Conservation (phyloP, 169 alveolate genomes). For the Eimeria acervulina region DNA sequence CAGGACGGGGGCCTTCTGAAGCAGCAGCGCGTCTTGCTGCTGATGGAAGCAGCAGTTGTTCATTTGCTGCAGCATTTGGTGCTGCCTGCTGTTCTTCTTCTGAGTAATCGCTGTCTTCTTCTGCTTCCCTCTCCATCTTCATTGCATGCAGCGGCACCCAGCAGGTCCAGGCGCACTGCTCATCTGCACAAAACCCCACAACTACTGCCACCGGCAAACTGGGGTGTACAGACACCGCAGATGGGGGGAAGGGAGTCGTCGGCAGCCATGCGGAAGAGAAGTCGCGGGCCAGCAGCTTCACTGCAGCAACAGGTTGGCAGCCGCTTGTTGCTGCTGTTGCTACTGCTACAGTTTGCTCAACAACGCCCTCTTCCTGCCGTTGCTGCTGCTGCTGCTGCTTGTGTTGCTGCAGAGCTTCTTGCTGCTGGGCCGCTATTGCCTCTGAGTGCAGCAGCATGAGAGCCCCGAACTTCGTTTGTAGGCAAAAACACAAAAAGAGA, state of each 20-base stretch:
- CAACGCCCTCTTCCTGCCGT: conserved; percentile 22
- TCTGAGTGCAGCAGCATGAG: conserved; percentile 66
- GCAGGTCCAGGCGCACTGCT: conserved; percentile 36
- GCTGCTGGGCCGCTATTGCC: conserved; percentile 12
- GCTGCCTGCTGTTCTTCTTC: not conserved
- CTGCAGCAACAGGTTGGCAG: not conserved
- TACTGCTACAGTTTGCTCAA: not conserved
- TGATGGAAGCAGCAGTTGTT: not conserved
- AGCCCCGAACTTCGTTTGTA: conserved; percentile 54
- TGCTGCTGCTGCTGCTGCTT: conserved; percentile 36
- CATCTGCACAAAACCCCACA: conserved; percentile 21
- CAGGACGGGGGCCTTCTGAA: not conserved
- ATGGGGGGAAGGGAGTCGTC: conserved; percentile 43
- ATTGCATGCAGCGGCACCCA: conserved; percentile 55
- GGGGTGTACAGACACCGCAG: conserved; percentile 64
- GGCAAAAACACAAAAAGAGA: conserved; percentile 37
- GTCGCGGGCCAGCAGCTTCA: conserved; percentile 34
- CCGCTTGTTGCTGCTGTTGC: not conserved
- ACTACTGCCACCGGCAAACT: conserved; percentile 46
- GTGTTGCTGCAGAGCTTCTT: not conserved
- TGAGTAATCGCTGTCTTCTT: not conserved
- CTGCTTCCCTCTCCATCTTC: conserved; percentile 20
- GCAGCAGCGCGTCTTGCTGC: not conserved
- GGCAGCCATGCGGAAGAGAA: conserved; percentile 61
- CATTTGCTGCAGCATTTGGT: not conserved